These are phyloP conservation scores for Coniophora puteana DNA, from an alignment of 1,284 basidiomycete genomes.

Conservation along the genomic window DNA sequence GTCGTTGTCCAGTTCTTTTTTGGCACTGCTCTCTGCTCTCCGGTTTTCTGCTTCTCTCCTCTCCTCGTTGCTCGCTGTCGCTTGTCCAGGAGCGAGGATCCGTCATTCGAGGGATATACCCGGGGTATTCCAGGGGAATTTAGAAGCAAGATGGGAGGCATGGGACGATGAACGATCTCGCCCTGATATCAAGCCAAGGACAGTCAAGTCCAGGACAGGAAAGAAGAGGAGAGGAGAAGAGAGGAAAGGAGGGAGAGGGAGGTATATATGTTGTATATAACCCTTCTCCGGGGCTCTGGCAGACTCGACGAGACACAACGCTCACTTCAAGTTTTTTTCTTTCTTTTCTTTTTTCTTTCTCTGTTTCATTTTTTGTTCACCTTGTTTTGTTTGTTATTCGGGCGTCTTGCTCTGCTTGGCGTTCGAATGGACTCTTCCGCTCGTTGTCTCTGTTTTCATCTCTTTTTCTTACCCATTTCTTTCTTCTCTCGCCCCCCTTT, in stretches of 20 bases:
- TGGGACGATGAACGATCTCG: slow-evolving; percentile 29
- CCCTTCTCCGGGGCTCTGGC: slow-evolving; percentile 2
- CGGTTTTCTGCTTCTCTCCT: slow-evolving; percentile 18
- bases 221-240: too few species aligned
- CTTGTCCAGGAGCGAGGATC: too few species aligned
- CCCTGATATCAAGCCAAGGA: too few species aligned
- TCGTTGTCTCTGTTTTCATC: neutral
- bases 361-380: neutral
- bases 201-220: too few species aligned
- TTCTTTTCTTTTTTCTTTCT: neutral
- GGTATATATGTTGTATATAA: slow-evolving; percentile 15
- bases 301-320: slow-evolving; percentile 3
- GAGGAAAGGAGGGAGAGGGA: slow-evolving; percentile 12
- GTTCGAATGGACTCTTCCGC: slow-evolving; percentile 1
- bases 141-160: slow-evolving; percentile 16
- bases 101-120: slow-evolving; percentile 15
- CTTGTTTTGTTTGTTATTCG: slow-evolving; percentile 3
- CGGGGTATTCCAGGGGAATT: slow-evolving; percentile 22
- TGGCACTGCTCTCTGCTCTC: slow-evolving; percentile 25
- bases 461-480: neutral
- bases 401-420: slow-evolving; percentile 6
- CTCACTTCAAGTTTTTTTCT: slow-evolving; percentile 2
- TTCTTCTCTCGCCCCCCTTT: neutral
- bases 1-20: slow-evolving; percentile 20
- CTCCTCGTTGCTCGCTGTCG: too few species aligned